Conservation (phyloP, 805 yeast genomes). For the Candida adriatica region DNA sequence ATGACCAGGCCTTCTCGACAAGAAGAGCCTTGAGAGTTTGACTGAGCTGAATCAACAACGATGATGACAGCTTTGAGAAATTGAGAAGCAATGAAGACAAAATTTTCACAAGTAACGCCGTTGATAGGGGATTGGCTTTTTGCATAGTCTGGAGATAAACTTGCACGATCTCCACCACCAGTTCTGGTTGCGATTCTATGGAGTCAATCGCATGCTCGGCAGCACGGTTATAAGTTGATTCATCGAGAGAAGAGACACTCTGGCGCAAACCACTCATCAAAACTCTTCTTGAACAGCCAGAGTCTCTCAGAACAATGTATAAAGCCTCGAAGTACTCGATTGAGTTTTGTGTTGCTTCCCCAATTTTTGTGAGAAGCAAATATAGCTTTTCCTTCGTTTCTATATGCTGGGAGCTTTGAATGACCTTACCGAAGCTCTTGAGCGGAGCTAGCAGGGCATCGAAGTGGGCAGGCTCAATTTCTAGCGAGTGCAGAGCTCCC, state of each 20-base stretch:
- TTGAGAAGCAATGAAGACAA: constrained; percentile 10
- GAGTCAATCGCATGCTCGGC: constrained; percentile 18
- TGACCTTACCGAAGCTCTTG: constrained; percentile 10
- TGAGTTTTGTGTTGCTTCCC: constrained; percentile 9
- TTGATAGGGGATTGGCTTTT: constrained; percentile 8
- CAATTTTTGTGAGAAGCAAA: constrained; percentile 21
- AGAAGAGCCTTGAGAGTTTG: constrained; percentile 34
- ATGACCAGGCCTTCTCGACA: constrained; percentile 45
- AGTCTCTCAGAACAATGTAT: constrained; percentile 27
- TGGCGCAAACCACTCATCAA: constrained; percentile 20
- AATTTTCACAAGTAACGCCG: constrained; percentile 9
- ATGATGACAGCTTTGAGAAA: constrained; percentile 2
- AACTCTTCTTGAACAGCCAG: constrained; percentile 10
- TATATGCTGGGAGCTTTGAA: constrained; percentile 6
- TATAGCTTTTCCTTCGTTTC: constrained; percentile 24
- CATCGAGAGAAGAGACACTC: constrained; percentile 7
- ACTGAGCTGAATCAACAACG: neutral
- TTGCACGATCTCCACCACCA: constrained; percentile 18
- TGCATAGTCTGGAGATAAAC: constrained; percentile 8
- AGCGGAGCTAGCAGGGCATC: constrained; percentile 6
- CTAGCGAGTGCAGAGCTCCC: constrained; percentile 21
- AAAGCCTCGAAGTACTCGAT: constrained; percentile 28
- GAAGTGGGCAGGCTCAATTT: constrained; percentile 7
- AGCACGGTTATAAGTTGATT: constrained; percentile 9
- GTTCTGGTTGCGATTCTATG: constrained; percentile 10